Evolutionary conservation across 1,284 basidiomycete species (phyloP).

Genomic region (Macrocybe sp.): DNA sequence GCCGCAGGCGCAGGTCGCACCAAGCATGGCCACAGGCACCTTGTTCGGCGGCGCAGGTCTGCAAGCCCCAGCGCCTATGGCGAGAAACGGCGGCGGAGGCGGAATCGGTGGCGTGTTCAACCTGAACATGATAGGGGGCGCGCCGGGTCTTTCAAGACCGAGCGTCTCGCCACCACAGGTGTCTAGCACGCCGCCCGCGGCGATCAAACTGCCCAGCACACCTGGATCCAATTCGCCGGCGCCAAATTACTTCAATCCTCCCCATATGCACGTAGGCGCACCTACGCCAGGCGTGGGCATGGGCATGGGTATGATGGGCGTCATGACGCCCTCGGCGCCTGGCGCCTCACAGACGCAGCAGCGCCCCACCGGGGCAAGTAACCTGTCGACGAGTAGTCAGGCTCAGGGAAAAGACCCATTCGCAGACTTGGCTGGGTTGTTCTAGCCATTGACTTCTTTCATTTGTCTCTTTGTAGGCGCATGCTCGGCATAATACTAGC

Average conservation of each 20-base stretch:
- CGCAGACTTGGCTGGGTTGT: slow-evolving; percentile 71
- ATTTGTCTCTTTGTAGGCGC: background rate
- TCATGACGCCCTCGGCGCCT: slow-evolving; percentile 10
- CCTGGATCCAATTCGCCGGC: slow-evolving; percentile 23
- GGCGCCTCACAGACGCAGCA: slow-evolving; percentile 15
- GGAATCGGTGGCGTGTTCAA: slow-evolving; percentile 8
- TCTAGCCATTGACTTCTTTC: slow-evolving; percentile 31
- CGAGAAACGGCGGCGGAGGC: slow-evolving; percentile 12
- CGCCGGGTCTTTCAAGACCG: slow-evolving; percentile 14
- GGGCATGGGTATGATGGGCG: slow-evolving; percentile 18
- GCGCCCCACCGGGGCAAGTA: slow-evolving; percentile 7
- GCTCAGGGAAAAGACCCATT: slow-evolving; percentile 71
- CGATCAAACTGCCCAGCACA: slow-evolving; percentile 50
- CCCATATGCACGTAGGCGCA: slow-evolving; percentile 6
- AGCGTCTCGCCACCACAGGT: slow-evolving; percentile 18
- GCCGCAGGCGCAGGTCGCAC: background rate
- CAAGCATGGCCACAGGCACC: background rate
- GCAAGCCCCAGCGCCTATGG: slow-evolving; percentile 11
- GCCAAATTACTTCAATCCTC: slow-evolving; percentile 24
- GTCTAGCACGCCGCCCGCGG: slow-evolving; percentile 32
- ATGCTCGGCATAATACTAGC: background rate
- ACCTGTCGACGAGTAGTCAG: slow-evolving; percentile 11
- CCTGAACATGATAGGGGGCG: slow-evolving; percentile 12
- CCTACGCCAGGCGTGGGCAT: slow-evolving; percentile 15
- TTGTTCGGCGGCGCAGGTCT: too few relatives aligned